These are phyloP conservation scores for Asterionellopsis glacialis DNA, from an alignment of 108 stramenopile species.

Conservation along the genomic window DNA sequence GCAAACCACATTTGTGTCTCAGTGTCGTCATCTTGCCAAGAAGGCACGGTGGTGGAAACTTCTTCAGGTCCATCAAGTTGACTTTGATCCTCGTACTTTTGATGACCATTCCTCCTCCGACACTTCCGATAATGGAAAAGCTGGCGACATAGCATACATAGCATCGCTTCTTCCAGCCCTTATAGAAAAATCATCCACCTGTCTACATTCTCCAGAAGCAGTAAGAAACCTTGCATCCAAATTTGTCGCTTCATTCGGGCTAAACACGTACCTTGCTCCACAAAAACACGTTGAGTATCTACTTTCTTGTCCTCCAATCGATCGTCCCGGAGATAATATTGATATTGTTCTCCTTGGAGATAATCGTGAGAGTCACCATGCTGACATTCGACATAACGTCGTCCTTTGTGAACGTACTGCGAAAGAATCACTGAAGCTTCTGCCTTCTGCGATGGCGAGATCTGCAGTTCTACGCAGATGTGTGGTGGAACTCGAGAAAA, in stretches of 20 bases:
- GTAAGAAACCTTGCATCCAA: not conserved
- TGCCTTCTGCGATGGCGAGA: slow-evolving; percentile 25
- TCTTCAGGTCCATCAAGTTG: slow-evolving; percentile 37
- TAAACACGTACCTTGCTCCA: slow-evolving; percentile 8
- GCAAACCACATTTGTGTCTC: slow-evolving; percentile 60
- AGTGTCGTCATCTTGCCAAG: slow-evolving; percentile 50
- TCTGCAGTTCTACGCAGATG: slow-evolving; percentile 37
- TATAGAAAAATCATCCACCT: not conserved
- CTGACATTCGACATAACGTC: slow-evolving; percentile 3
- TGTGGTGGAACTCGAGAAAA: slow-evolving; percentile 30
- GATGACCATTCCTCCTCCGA: slow-evolving; percentile 21
- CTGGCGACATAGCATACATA: slow-evolving; percentile 1
- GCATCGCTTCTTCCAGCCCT: slow-evolving; percentile 8
- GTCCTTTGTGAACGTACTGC: slow-evolving; percentile 6
- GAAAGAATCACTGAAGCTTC: not conserved
- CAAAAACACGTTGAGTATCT: slow-evolving; percentile 19
- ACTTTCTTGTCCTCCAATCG: not conserved
- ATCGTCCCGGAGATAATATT: not conserved
- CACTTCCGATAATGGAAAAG: slow-evolving; percentile 4
- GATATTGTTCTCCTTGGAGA: not conserved
- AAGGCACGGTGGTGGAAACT: slow-evolving; percentile 70
- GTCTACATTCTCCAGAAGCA: slow-evolving; percentile 3
- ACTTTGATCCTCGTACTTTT: slow-evolving; percentile 59
- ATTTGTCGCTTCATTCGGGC: slow-evolving; percentile 17
- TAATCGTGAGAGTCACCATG: not conserved